Percentiles rank a stretch among this genome's conserved stretches.
These are phyloP conservation scores for Prototheca wickerhamii DNA, from an alignment of 163 green algal species.

Conservation along the genomic window DNA sequence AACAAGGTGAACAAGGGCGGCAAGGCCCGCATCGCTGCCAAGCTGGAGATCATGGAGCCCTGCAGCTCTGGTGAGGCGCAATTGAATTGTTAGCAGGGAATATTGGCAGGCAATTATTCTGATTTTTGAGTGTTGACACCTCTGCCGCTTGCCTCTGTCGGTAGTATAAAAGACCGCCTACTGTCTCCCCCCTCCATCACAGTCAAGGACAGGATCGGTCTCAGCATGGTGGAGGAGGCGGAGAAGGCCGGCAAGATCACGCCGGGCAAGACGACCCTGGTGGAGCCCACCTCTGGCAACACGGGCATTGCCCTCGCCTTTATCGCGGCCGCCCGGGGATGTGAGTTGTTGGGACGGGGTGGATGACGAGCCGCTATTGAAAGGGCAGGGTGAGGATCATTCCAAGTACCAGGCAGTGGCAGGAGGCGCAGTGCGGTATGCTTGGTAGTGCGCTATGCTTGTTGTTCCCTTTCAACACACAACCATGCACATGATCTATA, in stretches of 20 bases:
- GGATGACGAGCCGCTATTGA: no score
- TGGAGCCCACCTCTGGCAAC: conserved; percentile 93
- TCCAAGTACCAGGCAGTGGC: no score
- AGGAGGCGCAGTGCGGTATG: no score
- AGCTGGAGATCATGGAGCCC: conserved; percentile 95
- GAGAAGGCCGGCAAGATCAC: conserved; percentile 80
- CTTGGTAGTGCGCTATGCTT: background rate
- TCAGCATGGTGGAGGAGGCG: conserved; percentile 81
- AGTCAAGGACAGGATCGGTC: conserved; percentile 63
- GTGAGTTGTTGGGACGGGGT: no score
- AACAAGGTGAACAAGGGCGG: conserved; percentile 62
- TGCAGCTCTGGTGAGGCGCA: conserved; percentile 55
- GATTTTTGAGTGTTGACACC: no score
- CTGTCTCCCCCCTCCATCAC: background rate
- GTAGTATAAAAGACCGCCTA: no score
- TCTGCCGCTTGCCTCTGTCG: no score
- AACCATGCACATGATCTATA: no score
- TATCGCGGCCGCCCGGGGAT: conserved; percentile 82
- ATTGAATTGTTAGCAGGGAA: conserved; percentile 46
- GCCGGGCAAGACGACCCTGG: conserved; percentile 84
- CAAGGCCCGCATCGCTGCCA: conserved; percentile 64
- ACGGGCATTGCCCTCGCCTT: conserved; percentile 96
- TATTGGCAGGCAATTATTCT: conserved; percentile 27
- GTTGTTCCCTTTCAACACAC: background rate
- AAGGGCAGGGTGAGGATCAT: no score